A percentile compares a stretch with the other conserved stretches of the same genome.
Conservation (phyloP, 352 stramenopile species). For the Pythium periplocum region DNA sequence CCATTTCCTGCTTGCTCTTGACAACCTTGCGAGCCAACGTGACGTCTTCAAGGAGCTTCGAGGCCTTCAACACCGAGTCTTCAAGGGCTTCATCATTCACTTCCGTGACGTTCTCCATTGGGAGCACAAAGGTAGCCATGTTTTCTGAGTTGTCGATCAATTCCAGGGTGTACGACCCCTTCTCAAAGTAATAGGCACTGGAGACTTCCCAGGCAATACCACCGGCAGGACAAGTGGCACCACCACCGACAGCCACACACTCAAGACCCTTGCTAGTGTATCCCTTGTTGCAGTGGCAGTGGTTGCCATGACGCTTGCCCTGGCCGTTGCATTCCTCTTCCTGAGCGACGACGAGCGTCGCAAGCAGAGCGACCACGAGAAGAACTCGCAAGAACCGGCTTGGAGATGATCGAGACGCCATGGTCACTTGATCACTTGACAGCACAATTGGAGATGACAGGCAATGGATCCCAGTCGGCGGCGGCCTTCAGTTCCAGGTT, state of each 20-base stretch:
- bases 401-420: neutral
- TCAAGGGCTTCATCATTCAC: slow-evolving; percentile 15
- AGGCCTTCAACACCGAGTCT: slow-evolving; percentile 20
- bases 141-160: slow-evolving; percentile 37
- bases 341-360: slow-evolving; percentile 5
- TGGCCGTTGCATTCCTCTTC: slow-evolving; percentile 38
- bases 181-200: slow-evolving; percentile 34
- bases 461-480: too few relatives aligned
- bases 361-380: slow-evolving; percentile 9
- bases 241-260: slow-evolving; percentile 20
- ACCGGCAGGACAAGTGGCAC: slow-evolving; percentile 25
- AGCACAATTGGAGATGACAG: too few relatives aligned
- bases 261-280: slow-evolving; percentile 37
- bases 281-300: slow-evolving; percentile 37
- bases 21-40: slow-evolving; percentile 35
- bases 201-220: slow-evolving; percentile 39
- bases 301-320: slow-evolving; percentile 32
- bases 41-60: slow-evolving; percentile 28
- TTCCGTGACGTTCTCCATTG: slow-evolving; percentile 18
- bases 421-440: too few relatives aligned
- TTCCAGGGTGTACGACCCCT: slow-evolving; percentile 34
- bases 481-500: too few relatives aligned
- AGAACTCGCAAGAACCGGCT: neutral
- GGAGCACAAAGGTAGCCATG: slow-evolving; percentile 38
- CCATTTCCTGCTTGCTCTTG: slow-evolving; percentile 32